A percentile compares a stretch with the other conserved stretches of the same genome.
These are phyloP conservation scores for Trichoderma gracile DNA, from an alignment of 2,329 filamentous ascomycete genomes.

Conservation along the genomic window DNA sequence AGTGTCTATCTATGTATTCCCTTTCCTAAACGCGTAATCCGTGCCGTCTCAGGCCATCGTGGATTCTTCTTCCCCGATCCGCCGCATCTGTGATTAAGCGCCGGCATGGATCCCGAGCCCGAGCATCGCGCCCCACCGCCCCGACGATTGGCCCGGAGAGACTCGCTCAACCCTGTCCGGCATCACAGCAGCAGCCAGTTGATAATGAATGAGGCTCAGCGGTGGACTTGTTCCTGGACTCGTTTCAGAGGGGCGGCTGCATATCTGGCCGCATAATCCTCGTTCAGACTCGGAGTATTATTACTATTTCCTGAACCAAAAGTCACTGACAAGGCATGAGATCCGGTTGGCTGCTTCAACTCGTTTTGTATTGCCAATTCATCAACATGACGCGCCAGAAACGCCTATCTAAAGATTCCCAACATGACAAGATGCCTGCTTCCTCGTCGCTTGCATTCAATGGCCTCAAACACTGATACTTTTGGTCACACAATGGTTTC, in stretches of 20 bases:
- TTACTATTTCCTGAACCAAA: neutral
- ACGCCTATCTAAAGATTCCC: constrained; percentile 29
- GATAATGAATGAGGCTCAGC: constrained; percentile 2
- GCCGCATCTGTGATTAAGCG: constrained; percentile 14
- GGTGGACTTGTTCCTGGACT: neutral
- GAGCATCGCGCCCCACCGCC: constrained; percentile 22
- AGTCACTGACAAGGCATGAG: neutral
- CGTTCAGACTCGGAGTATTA: neutral
- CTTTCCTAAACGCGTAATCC: too few species aligned
- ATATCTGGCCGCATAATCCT: constrained; percentile 15
- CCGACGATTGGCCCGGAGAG: constrained; percentile 21
- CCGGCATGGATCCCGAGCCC: constrained; percentile 13
- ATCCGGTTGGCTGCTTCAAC: constrained; percentile 2
- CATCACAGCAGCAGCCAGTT: neutral
- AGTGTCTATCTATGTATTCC: too few species aligned
- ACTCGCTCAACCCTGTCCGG: constrained; percentile 8
- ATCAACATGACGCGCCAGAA: constrained; percentile 17
- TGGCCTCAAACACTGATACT: constrained; percentile 15
- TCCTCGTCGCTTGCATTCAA: constrained; percentile 17
- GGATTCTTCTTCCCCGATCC: too few species aligned
- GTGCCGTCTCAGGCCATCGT: too few species aligned
- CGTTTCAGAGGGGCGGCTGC: constrained; percentile 10
- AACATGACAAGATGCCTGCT: constrained; percentile 38
- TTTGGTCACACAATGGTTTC: constrained; percentile 2
- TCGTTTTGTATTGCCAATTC: constrained; percentile 3